These are phyloP conservation scores for Bryoerythrophyllum caledonicum DNA, from an alignment of 225 moss, liverwort and hornwort genomes.

Conservation along the genomic window DNA sequence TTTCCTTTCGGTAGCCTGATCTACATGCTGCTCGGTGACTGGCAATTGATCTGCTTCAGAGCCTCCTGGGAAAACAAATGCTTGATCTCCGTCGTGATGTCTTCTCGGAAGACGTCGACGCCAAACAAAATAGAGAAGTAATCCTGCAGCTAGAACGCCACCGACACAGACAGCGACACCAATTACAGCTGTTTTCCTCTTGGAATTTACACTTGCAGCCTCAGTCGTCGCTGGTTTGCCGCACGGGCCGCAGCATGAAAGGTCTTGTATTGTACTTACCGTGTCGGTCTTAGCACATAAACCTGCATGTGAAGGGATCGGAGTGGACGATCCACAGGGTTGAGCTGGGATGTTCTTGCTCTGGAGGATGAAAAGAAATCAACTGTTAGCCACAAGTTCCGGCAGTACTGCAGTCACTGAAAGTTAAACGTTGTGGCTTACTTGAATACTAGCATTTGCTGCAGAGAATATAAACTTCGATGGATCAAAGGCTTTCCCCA, in stretches of 20 bases:
- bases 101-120: neutral
- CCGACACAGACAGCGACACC: neutral
- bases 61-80: neutral
- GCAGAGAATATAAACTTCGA: neutral
- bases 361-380: neutral
- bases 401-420: neutral
- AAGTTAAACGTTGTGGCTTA: neutral
- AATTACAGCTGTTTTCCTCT: neutral
- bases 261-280: neutral
- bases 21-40: neutral
- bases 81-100: too few species aligned
- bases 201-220: neutral
- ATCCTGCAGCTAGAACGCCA: neutral
- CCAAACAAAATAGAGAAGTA: neutral
- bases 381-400: neutral
- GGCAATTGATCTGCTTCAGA: neutral
- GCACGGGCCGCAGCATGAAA: neutral
- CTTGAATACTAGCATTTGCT: constrained; percentile 6
- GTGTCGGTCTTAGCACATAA: constrained; percentile 1
- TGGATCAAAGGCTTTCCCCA: constrained; percentile 5
- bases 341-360: neutral
- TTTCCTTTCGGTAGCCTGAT: neutral
- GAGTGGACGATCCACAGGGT: neutral
- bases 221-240: neutral
- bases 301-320: neutral